Evolutionary conservation across 78 protist species (phyloP), one percentile per base, ranked within the genome.

Genomic region (Dictyostelium intermedium): DNA sequence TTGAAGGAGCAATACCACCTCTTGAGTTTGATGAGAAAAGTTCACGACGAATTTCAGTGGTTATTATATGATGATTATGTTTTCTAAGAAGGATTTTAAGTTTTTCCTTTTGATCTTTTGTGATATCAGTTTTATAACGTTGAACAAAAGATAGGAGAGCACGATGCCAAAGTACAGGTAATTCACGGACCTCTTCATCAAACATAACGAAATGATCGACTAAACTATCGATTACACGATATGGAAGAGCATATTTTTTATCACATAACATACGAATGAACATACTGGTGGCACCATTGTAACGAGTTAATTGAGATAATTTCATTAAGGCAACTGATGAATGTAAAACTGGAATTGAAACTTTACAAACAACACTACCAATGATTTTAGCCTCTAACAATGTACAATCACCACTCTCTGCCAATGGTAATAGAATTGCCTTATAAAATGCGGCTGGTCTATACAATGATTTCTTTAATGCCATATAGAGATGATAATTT

Each of bases 371-470:
- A 20, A 97, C 92, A 23, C 84, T 25, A 27, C 97, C 95, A 23
- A 98, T 78, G 74, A 97, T 92, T 95, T 89, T 80, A 6, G 97
- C 97, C 35, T 93, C 97, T n/a, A 91, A 83, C 35, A 95, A 91
- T 32, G 98, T 83, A 79, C 86, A 63, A n/a, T 97, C 97, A 35
- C 94, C 95, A n/a, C 63, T 87, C 70, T 97, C 98, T n/a, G 94
- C 86, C 32, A 99, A 91, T 34, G 99, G 99, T 34, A 99, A 97
- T 20, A 98, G 70, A 25, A 99, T 56, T 34, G 99, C 99, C 85
- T 98, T 98, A 98, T 96, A 97, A 92, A 99, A 99, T 9, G 99
- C 99, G 3, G 94, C 97, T 14, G 99, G 99, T 83, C 98, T 96
- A 93, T 91, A 98, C 35, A 97, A 83, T 25, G 98, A 93, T 95